Base-by-base conservation (phyloP, 306 rosid genomes). In the Carpinus fangiana region DNA sequence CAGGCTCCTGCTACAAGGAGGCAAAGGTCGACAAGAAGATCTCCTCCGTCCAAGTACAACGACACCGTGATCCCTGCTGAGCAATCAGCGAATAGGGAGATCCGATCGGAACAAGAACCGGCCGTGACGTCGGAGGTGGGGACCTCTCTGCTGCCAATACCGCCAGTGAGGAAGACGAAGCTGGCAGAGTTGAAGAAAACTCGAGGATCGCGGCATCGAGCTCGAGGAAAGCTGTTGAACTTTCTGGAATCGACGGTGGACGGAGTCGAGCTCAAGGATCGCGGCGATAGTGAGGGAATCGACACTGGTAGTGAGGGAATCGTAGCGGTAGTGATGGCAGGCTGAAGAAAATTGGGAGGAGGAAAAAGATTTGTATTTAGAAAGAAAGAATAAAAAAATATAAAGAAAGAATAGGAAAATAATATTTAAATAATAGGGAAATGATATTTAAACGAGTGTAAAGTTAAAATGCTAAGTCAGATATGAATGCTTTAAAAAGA, bases 291-390 rank as follows among this genome's bases (percentile, higher is more conserved):
- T 51, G 51, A 79, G 23, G 62, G 92, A 87, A 57, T 74, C 83
- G 8, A 67, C 87, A n/a, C n/a, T n/a, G n/a, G n/a, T n/a, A 57
- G 88, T 80, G 75, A 90, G 77, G 61, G 93, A 85, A 67, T 93
- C 95, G n/a, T n/a, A n/a, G n/a, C n/a, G n/a, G n/a, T n/a, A 79
- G 86, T 81, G 90, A 83, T 0, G 26, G 26, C 26, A 23, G 26
- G 26, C 1, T 23, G 26, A 23, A 23, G 26, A 23, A 23, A 23
- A 23, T 23, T 23, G 26, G 26, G 26, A 23, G 0, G 26, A 23
- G 1, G 26, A 23, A 23, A 23, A 23, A 23, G 26, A 23, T 23
- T 23, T 23, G 26, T 23, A 23, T 23, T 23, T 23, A 23, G 26
- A 23, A 23, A 23, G 26, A 23, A 23, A 23, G 26, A 23, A 23